These are phyloP conservation scores for Annulohypoxylon stygium DNA, from an alignment of 495 filamentous ascomycete species.

Conservation along the genomic window DNA sequence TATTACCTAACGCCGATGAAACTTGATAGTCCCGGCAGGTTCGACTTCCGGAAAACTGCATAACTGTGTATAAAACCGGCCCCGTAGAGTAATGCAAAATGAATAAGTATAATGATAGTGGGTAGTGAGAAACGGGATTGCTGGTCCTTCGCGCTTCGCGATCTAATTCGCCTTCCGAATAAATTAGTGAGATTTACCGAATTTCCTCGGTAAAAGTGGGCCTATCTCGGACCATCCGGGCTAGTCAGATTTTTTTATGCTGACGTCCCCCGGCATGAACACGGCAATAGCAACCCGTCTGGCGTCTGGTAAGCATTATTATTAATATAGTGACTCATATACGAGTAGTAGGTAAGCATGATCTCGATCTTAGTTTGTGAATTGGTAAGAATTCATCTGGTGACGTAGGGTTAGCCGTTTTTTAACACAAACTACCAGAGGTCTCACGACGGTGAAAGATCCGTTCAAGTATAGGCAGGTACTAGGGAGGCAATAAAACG, in stretches of 20 bases:
- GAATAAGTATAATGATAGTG: neutral
- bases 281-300: neutral
- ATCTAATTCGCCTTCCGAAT: constrained; percentile 17
- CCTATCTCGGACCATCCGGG: constrained; percentile 4
- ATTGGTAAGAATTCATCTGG: neutral
- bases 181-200: constrained; percentile 1
- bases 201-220: constrained; percentile 23
- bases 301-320: neutral
- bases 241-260: neutral
- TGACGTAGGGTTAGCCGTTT: neutral
- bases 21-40: neutral
- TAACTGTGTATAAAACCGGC: constrained; percentile 1
- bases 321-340: neutral
- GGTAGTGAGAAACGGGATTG: neutral
- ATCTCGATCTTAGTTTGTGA: neutral
- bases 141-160: constrained; percentile 24
- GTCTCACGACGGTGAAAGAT: no score
- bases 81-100: neutral
- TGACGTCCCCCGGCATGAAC: neutral
- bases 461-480: no score
- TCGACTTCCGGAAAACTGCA: neutral
- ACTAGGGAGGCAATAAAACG: neutral
- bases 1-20: neutral
- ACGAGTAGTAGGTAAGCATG: neutral
- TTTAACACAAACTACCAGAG: no score